Base-by-base conservation (phyloP, 148 eudicot genomes). In the Nyssa sinensis region DNA sequence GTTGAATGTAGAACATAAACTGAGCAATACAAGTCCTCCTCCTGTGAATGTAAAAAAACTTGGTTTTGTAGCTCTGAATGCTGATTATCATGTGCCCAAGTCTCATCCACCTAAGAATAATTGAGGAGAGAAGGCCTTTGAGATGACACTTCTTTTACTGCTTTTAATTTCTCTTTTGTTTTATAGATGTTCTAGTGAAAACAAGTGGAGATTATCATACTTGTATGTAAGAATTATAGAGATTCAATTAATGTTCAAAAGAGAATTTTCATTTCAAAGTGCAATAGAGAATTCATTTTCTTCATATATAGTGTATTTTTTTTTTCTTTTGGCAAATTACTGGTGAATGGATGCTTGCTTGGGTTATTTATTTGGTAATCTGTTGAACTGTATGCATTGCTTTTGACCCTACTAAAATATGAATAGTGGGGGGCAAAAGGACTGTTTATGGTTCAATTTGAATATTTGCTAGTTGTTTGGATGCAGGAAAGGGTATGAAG, bases 61-160 rank as follows among this genome's bases (percentile, higher is more conserved):
- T 24, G 71, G 53, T 51, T 80, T 77, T 41, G 27, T 74, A 67
- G 64, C 73, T 51, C 61, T 71, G 41, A 77, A 31, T 80, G 79
- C 86, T 32, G 83, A 83, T 74, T 83, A 83, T 66, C 57, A 74
- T 66, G 33, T 58, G 58, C 63, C 83, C 27, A 74, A 66, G 71
- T n/a, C 83, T 24, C 86, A 83, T 62, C 81, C 81, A 34, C 81
- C 83, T 25, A 83, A 47, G 64, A 70, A 83, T 59, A 83, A 83
- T 70, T 83, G 68, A 74, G 30, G 47, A 70, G 58, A 55, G 25
- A 4, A 55, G 59, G 8, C 59, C 59, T 55, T 4, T 55, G 59
- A n/a, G 59, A 55, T 0, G 14, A 5, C 59, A 55, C 25, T 17
- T 17, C 29, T 44, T 33, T 17, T 16, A 9, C 27, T 14, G 62